These are phyloP conservation scores for Lodderomyces metapsilosis DNA, from an alignment of 1,139 yeast genomes.

Conservation along the genomic window DNA sequence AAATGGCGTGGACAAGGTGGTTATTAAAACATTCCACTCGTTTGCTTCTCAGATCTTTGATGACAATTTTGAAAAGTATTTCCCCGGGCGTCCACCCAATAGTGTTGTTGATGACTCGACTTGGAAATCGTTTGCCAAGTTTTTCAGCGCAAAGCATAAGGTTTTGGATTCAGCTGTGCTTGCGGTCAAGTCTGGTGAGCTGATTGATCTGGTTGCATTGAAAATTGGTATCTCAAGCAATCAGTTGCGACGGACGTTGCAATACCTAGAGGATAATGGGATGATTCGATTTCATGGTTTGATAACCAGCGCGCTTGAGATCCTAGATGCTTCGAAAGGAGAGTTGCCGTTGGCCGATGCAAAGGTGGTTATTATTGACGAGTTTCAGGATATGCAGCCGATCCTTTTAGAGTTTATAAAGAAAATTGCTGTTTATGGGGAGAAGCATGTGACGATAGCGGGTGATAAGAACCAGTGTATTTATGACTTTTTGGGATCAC, in stretches of 20 bases:
- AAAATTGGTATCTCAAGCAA: slow-evolving; percentile 21
- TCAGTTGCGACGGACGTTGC: slow-evolving; percentile 19
- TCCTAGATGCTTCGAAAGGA: slow-evolving; percentile 21
- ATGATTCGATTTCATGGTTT: slow-evolving; percentile 39
- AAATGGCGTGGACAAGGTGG: slow-evolving; percentile 21
- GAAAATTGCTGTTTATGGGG: slow-evolving; percentile 27
- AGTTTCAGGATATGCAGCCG: slow-evolving; percentile 69
- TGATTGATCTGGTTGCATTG: slow-evolving; percentile 25
- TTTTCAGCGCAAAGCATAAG: slow-evolving; percentile 22
- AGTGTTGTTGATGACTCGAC: slow-evolving; percentile 51
- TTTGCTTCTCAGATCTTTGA: slow-evolving; percentile 36
- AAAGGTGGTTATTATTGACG: slow-evolving; percentile 60
- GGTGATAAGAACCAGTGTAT: slow-evolving; percentile 78
- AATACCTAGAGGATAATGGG: slow-evolving; percentile 29
- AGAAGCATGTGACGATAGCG: slow-evolving; percentile 59
- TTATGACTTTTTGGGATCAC: slow-evolving; percentile 62
- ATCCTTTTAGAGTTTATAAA: slow-evolving; percentile 47
- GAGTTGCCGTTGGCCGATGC: slow-evolving; percentile 25
- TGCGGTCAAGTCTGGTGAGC: slow-evolving; percentile 29
- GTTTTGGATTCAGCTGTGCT: slow-evolving; percentile 33
- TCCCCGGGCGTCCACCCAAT: slow-evolving; percentile 41
- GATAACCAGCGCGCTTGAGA: slow-evolving; percentile 27
- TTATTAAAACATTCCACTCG: slow-evolving; percentile 62
- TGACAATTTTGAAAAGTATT: slow-evolving; percentile 51
- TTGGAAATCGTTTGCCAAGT: slow-evolving; percentile 43